phyloP scores from a whole-genome alignment of 1,139 yeast genomes.

The Geotrichum fermentans region DNA sequence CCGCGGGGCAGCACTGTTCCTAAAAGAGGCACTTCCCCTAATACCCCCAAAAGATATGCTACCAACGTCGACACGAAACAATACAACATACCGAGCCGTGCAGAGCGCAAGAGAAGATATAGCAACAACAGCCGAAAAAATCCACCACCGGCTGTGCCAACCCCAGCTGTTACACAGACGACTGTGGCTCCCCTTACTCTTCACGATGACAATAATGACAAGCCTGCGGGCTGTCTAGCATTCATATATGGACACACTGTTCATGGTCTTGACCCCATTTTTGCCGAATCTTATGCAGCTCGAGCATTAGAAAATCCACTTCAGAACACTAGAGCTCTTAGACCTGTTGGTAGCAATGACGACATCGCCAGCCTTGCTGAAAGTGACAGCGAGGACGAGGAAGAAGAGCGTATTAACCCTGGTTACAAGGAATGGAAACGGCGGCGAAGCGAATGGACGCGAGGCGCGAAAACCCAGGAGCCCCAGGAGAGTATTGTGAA shows the following conservation, averaged over 20 bases:
- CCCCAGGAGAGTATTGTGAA: conserved; percentile 8
- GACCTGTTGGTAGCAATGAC: not conserved
- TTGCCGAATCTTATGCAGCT: not conserved
- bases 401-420: conserved; percentile 30
- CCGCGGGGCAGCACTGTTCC: not conserved
- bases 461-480: conserved; percentile 2
- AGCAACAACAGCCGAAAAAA: not conserved
- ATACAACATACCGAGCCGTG: conserved; percentile 2
- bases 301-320: not conserved
- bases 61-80: conserved; percentile 8
- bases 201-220: not conserved
- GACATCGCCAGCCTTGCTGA: not conserved
- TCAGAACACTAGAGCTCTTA: not conserved
- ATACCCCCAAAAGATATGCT: not conserved
- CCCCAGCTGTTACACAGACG: not conserved
- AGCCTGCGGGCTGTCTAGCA: not conserved
- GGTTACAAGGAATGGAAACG: conserved; percentile 33
- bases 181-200: not conserved
- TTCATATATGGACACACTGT: not conserved
- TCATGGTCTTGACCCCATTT: not conserved
- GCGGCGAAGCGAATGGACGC: conserved; percentile 30
- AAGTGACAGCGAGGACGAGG: conserved; percentile 19
- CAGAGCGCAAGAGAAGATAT: conserved; percentile 7
- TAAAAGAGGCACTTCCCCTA: not conserved
- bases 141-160: not conserved